Conservation (phyloP, 2,329 filamentous ascomycete species). For the Xylariaceae sp. region DNA sequence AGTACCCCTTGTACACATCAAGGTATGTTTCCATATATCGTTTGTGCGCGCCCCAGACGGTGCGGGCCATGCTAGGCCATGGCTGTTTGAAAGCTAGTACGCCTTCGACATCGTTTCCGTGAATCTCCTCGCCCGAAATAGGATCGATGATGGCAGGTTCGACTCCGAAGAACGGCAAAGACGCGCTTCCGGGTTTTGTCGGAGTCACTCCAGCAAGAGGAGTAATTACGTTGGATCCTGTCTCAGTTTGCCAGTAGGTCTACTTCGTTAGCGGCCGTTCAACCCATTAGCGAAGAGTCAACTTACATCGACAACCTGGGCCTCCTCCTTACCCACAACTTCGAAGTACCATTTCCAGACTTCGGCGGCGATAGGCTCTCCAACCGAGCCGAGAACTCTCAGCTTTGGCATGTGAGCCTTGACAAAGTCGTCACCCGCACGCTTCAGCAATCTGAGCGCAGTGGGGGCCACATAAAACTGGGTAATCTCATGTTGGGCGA, state of each 20-base stretch:
- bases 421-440: constrained; percentile 89
- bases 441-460: constrained; percentile 87
- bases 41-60: constrained; percentile 96
- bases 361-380: constrained; percentile 95
- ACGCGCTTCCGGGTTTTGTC: constrained; percentile 94
- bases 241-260: constrained; percentile 99
- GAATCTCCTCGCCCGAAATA: constrained; percentile 86
- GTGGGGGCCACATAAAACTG: constrained; percentile 99
- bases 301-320: constrained; percentile 90
- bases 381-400: constrained; percentile 87
- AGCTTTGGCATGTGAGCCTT: constrained; percentile 85
- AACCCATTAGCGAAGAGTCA: neutral
- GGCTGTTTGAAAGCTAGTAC: constrained; percentile 95
- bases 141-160: constrained; percentile 97
- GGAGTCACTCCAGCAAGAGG: constrained; percentile 89
- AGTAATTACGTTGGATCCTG: constrained; percentile 91
- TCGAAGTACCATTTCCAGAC: constrained; percentile 99
- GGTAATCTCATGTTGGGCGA: constrained; percentile 89
- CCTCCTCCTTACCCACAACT: constrained; percentile 85
- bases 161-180: constrained; percentile 96
- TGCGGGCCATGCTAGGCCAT: constrained; percentile 98
- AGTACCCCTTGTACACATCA: constrained; percentile 96
- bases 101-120: constrained; percentile 95
- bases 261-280: constrained; percentile 37
- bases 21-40: constrained; percentile 98